phyloP scores from a whole-genome alignment of 2,329 filamentous ascomycete species.

The Iodosphaeria phyllophila region DNA sequence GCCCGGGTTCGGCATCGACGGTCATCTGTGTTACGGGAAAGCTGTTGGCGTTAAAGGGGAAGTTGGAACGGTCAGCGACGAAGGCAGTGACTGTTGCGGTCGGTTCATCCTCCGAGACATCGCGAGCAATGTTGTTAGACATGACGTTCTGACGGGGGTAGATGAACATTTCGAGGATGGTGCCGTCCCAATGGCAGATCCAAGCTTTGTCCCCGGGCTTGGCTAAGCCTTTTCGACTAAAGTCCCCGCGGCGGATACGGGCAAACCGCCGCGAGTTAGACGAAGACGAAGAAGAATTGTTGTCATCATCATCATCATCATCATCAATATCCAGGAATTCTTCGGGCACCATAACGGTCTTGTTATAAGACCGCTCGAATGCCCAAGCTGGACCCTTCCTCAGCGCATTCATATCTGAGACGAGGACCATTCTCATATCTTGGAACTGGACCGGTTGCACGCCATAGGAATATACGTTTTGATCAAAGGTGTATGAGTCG shows the following conservation, averaged over 20 bases:
- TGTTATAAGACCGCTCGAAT: constrained; percentile 31
- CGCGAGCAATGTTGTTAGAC: constrained; percentile 7
- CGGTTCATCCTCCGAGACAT: neutral
- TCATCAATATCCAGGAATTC: no score
- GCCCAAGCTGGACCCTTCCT: constrained; percentile 35
- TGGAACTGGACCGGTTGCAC: constrained; percentile 28
- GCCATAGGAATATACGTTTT: constrained; percentile 28
- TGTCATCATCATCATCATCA: no score
- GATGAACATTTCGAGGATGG: constrained; percentile 35
- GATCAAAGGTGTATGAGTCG: constrained; percentile 14
- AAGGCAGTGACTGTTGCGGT: neutral
- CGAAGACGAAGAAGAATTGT: constrained; percentile 4
- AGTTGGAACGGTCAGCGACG: neutral
- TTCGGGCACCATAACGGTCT: constrained; percentile 34
- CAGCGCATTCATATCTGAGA: constrained; percentile 29
- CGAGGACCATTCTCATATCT: constrained; percentile 23
- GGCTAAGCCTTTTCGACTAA: constrained; percentile 20
- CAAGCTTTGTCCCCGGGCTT: constrained; percentile 32
- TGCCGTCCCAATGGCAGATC: constrained; percentile 39
- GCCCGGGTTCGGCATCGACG: neutral
- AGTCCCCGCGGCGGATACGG: constrained; percentile 9
- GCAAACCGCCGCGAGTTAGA: constrained; percentile 3
- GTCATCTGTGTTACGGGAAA: neutral
- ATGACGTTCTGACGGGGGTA: constrained; percentile 34
- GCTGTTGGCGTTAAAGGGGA: neutral